Evolutionary conservation across 768 basidiomycete species (phyloP).

Genomic region (Boletus reticuloceps): DNA sequence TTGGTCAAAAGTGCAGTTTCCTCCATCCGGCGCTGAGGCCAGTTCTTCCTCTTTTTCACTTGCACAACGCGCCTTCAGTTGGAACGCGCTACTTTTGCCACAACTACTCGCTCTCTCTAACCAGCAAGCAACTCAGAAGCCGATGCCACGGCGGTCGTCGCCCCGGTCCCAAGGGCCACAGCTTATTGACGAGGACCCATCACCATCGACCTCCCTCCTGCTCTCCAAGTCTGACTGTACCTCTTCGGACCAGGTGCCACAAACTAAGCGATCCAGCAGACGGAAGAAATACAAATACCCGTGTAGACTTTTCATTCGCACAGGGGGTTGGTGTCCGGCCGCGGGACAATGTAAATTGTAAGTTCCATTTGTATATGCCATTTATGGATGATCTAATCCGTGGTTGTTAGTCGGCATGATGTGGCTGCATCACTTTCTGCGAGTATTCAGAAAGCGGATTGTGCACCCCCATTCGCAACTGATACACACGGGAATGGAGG

Average conservation of each 20-base stretch:
- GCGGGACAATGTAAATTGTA: slow-evolving; percentile 44
- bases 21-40: slow-evolving; percentile 27
- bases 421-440: slow-evolving; percentile 22
- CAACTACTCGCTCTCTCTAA: slow-evolving; percentile 12
- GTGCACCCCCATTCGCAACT: not conserved
- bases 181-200: slow-evolving; percentile 21
- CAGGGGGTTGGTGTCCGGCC: slow-evolving; percentile 41
- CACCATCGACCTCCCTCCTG: slow-evolving; percentile 16
- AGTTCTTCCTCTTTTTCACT: slow-evolving; percentile 15
- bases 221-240: slow-evolving; percentile 23
- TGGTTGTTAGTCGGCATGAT: slow-evolving; percentile 19
- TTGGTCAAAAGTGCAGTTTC: slow-evolving; percentile 39
- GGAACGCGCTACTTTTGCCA: slow-evolving; percentile 18
- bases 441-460: slow-evolving; percentile 8
- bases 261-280: not conserved
- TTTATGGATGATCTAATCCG: not conserved
- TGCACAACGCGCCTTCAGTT: slow-evolving; percentile 12
- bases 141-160: slow-evolving; percentile 1
- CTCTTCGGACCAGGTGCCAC: slow-evolving; percentile 7
- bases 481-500: slow-evolving; percentile 7
- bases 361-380: slow-evolving; percentile 13
- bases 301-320: slow-evolving; percentile 42
- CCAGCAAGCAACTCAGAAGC: not conserved
- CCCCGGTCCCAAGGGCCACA: slow-evolving; percentile 4
- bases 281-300: slow-evolving; percentile 37